phyloP scores from a whole-genome alignment of 2,329 filamentous ascomycete species.

The Reticulascus tulasneorum region DNA sequence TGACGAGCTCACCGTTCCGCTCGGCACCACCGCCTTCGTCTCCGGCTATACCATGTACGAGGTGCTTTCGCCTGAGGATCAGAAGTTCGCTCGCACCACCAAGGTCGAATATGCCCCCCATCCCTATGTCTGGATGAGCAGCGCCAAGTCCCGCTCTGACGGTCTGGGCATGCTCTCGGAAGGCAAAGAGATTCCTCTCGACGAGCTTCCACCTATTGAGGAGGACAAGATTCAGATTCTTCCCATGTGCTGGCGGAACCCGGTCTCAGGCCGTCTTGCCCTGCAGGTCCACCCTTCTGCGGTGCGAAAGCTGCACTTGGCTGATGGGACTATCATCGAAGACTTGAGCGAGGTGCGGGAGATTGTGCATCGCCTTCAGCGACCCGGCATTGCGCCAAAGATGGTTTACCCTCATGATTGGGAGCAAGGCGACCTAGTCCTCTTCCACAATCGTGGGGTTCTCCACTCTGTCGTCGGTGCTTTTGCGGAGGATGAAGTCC shows the following conservation, averaged over 20 bases:
- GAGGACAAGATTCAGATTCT: slow-evolving; percentile 64
- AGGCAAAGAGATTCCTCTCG: slow-evolving; percentile 54
- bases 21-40: slow-evolving; percentile 74
- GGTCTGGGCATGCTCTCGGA: slow-evolving; percentile 71
- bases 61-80: slow-evolving; percentile 58
- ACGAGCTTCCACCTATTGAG: slow-evolving; percentile 62
- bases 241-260: slow-evolving; percentile 76
- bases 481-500: slow-evolving; percentile 68
- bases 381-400: slow-evolving; percentile 66
- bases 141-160: slow-evolving; percentile 60
- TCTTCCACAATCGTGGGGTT: slow-evolving; percentile 76
- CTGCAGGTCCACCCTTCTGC: slow-evolving; percentile 73
- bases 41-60: slow-evolving; percentile 70
- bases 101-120: slow-evolving; percentile 73
- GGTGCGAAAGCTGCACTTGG: slow-evolving; percentile 63
- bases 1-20: slow-evolving; percentile 63
- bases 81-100: slow-evolving; percentile 63
- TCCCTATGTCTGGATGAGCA: slow-evolving; percentile 78
- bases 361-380: slow-evolving; percentile 65
- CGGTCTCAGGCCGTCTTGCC: slow-evolving; percentile 63
- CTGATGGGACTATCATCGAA: slow-evolving; percentile 64
- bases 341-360: slow-evolving; percentile 63
- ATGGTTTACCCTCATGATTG: slow-evolving; percentile 73
- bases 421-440: slow-evolving; percentile 70
- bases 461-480: slow-evolving; percentile 73